phyloP scores from a whole-genome alignment of 129 eudicot genomes.

The Smallanthus sonchifolius region DNA sequence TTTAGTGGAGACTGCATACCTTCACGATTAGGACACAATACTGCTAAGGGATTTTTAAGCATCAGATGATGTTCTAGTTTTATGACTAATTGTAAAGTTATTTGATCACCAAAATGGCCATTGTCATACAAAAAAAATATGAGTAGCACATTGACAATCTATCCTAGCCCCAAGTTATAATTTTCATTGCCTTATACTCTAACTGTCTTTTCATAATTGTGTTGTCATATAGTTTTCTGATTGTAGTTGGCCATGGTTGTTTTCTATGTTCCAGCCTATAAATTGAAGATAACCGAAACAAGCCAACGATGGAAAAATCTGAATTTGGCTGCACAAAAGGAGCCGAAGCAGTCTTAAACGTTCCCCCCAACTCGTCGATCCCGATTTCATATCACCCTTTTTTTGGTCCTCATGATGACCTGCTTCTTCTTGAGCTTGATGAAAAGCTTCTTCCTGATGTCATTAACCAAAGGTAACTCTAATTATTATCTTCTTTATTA shows the following conservation, averaged over 20 bases:
- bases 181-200: neutral
- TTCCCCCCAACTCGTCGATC: constrained; percentile 63
- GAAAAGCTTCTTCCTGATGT: constrained; percentile 92
- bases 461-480: constrained; percentile 54
- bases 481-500: neutral
- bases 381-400: constrained; percentile 71
- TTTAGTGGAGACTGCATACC: too few relatives aligned
- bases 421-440: constrained; percentile 83
- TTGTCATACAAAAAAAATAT: neutral
- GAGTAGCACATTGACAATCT: neutral
- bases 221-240: neutral
- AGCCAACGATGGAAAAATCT: constrained; percentile 33
- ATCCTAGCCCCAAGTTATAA: neutral
- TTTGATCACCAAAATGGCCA: too few relatives aligned
- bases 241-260: neutral
- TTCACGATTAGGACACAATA: too few relatives aligned
- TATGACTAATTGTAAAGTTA: too few relatives aligned
- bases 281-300: constrained; percentile 12
- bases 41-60: too few relatives aligned
- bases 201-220: neutral
- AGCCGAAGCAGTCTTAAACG: constrained; percentile 67
- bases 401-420: constrained; percentile 78
- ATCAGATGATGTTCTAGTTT: too few relatives aligned
- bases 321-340: constrained; percentile 36
- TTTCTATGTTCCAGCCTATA: neutral